phyloP scores from a whole-genome alignment of 2,329 filamentous ascomycete species.

The Aspergillus calidoustus region DNA sequence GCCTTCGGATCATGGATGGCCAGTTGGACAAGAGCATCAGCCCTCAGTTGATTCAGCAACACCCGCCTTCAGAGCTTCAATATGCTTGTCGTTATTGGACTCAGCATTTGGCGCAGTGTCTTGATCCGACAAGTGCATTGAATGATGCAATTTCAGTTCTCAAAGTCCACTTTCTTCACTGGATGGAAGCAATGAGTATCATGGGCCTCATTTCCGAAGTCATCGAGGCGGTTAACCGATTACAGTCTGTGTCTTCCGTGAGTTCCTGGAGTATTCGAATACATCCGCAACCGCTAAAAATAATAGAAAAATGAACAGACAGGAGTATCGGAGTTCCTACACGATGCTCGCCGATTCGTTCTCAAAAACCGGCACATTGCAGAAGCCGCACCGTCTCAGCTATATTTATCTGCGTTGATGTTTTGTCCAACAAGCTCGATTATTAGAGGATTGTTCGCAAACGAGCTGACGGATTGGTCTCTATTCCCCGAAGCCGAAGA shows the following conservation, averaged over 20 bases:
- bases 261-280: neutral
- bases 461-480: neutral
- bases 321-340: neutral
- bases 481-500: neutral
- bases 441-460: neutral
- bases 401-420: slow-evolving; percentile 13
- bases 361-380: slow-evolving; percentile 10
- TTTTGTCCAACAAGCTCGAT: slow-evolving; percentile 7
- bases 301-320: slow-evolving; percentile 1
- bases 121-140: neutral
- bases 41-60: neutral
- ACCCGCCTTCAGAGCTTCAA: neutral
- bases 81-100: slow-evolving; percentile 8
- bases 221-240: neutral
- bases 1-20: neutral
- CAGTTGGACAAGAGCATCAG: neutral
- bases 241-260: neutral
- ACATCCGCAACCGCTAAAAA: neutral
- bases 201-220: neutral
- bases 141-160: neutral
- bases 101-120: neutral
- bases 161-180: slow-evolving; percentile 6
- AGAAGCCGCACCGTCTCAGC: slow-evolving; percentile 12
- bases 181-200: neutral
- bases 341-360: slow-evolving; percentile 14